Conservation (phyloP, 2,329 filamentous ascomycete species). For the Penicillium sp. region DNA sequence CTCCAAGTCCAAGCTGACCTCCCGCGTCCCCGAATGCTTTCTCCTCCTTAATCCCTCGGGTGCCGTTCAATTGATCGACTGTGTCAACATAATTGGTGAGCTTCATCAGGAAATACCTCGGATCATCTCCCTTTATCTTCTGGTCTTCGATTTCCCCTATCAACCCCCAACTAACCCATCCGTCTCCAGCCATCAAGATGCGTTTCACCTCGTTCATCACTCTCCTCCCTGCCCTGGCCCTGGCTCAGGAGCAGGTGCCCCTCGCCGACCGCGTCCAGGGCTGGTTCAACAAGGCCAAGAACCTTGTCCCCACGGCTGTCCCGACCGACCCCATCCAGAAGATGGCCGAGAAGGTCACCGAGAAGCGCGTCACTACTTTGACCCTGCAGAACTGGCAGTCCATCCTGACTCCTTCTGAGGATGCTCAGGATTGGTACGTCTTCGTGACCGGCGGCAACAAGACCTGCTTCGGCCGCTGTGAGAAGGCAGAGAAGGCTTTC, state of each 20-base stretch:
- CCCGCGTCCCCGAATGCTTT: constrained; percentile 10
- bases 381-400: constrained; percentile 61
- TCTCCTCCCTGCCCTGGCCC: constrained; percentile 53
- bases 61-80: constrained; percentile 18
- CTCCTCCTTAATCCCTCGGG: constrained; percentile 24
- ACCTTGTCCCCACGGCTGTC: constrained; percentile 55
- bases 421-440: constrained; percentile 59
- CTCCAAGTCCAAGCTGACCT: constrained; percentile 13
- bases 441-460: constrained; percentile 66
- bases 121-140: constrained; percentile 16
- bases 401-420: constrained; percentile 47
- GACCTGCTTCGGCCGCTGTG: constrained; percentile 64
- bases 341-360: constrained; percentile 53
- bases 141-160: not conserved
- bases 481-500: constrained; percentile 55
- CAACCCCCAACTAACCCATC: constrained; percentile 1
- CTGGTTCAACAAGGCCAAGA: constrained; percentile 56
- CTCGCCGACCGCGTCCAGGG: constrained; percentile 48
- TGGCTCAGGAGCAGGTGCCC: constrained; percentile 61
- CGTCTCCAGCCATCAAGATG: constrained; percentile 45
- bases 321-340: constrained; percentile 40
- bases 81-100: constrained; percentile 1
- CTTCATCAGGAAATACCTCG: constrained; percentile 1
- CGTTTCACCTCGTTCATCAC: constrained; percentile 55
- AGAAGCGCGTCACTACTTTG: constrained; percentile 54